A percentile compares a stretch with the other conserved stretches of the same genome.
Evolutionary conservation across 2,329 filamentous ascomycete genomes (phyloP).

Genomic region (Neocatenulostroma microsporum): DNA sequence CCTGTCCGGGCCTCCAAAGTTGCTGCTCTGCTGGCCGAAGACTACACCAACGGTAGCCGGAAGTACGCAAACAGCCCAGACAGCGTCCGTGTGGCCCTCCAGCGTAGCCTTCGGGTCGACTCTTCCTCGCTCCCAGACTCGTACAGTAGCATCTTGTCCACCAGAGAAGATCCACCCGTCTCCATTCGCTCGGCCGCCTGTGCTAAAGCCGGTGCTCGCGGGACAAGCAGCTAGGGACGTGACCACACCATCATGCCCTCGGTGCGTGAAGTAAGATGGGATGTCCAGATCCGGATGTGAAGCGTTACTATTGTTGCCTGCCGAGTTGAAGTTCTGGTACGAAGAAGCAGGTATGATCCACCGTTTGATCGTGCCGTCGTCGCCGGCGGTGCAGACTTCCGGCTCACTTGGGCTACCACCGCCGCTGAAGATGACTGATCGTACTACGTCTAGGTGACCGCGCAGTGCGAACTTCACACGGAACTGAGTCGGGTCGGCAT

Average conservation of each 20-base stretch:
- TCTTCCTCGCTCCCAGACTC: constrained; percentile 89
- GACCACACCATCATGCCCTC: constrained; percentile 85
- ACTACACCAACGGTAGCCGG: constrained; percentile 73
- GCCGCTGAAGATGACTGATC: constrained; percentile 92
- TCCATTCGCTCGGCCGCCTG: constrained; percentile 75
- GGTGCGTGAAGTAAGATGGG: constrained; percentile 86
- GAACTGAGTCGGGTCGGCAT: constrained; percentile 69
- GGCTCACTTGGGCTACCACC: constrained; percentile 92
- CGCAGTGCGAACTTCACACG: constrained; percentile 87
- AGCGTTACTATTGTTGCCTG: constrained; percentile 47
- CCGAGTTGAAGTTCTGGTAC: constrained; percentile 52
- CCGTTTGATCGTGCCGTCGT: constrained; percentile 91
- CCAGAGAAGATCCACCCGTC: constrained; percentile 99
- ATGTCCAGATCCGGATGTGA: constrained; percentile 75
- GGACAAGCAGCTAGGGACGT: constrained; percentile 82
- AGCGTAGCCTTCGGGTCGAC: constrained; percentile 93
- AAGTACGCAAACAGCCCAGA: constrained; percentile 91
- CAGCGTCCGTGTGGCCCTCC: constrained; percentile 88
- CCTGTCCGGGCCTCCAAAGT: constrained; percentile 73
- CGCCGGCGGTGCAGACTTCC: constrained; percentile 91
- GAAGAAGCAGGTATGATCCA: constrained; percentile 90
- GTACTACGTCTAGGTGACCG: constrained; percentile 87
- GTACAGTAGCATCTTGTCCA: constrained; percentile 84
- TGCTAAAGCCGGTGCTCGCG: constrained; percentile 78
- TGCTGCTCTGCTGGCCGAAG: constrained; percentile 59